Percentiles rank a stretch among this genome's conserved stretches.
Conservation (phyloP, 768 basidiomycete genomes). For the Tylopilus sp. region DNA sequence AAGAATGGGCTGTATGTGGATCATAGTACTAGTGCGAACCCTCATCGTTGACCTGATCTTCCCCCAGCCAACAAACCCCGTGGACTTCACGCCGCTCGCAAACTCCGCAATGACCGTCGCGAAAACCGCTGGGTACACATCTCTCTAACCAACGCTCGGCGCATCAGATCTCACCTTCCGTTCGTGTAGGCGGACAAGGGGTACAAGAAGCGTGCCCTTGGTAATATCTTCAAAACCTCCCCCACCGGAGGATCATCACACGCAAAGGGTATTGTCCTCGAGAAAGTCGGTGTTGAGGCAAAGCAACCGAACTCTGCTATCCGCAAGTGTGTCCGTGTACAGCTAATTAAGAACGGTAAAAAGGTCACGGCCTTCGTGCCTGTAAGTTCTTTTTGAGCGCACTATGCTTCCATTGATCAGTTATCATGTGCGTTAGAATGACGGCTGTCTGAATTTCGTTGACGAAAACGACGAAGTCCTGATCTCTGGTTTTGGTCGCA, state of each 20-base stretch:
- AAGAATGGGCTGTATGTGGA: slow-evolving; percentile 83
- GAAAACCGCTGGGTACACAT: slow-evolving; percentile 93
- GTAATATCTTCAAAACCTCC: slow-evolving; percentile 99
- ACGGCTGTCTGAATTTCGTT: slow-evolving; percentile 97
- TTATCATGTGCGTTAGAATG: slow-evolving; percentile 57
- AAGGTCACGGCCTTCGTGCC: slow-evolving; percentile 99
- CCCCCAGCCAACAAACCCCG: slow-evolving; percentile 92
- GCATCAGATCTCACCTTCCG: slow-evolving; percentile 13
- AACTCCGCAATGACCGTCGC: slow-evolving; percentile 90
- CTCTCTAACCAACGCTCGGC: slow-evolving; percentile 1
- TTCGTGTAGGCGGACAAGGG: slow-evolving; percentile 83
- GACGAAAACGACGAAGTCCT: slow-evolving; percentile 99
- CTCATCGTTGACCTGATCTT: slow-evolving; percentile 6
- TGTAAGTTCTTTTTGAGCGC: slow-evolving; percentile 49
- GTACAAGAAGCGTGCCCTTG: slow-evolving; percentile 99
- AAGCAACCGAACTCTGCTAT: slow-evolving; percentile 99
- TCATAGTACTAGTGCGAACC: slow-evolving; percentile 3
- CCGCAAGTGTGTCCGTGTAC: slow-evolving; percentile 99
- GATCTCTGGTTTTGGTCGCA: slow-evolving; percentile 99
- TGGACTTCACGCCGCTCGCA: slow-evolving; percentile 98
- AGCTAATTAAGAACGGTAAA: slow-evolving; percentile 99
- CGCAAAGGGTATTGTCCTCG: slow-evolving; percentile 99
- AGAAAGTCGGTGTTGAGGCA: slow-evolving; percentile 99
- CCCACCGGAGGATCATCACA: slow-evolving; percentile 99
- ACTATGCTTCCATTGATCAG: slow-evolving; percentile 3